These are phyloP conservation scores for Inga leiocalycina DNA, from an alignment of 306 rosid species.

Conservation along the genomic window DNA sequence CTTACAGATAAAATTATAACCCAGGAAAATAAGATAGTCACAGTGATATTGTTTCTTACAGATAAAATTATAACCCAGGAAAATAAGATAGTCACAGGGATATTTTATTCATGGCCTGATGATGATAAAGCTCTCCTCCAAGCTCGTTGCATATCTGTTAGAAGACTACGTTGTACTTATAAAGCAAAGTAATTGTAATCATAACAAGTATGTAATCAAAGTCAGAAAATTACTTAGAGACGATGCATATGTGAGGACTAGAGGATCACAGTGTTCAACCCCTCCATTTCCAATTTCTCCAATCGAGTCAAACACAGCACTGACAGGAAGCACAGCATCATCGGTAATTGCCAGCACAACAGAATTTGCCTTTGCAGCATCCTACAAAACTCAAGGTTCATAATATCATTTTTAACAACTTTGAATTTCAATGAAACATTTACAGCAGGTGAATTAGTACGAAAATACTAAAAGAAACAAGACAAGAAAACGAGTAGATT, in stretches of 20 bases:
- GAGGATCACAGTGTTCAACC: constrained; percentile 49
- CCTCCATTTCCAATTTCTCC: constrained; percentile 49
- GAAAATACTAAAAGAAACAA: background rate
- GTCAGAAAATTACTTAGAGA: constrained; percentile 45
- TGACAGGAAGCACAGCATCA: constrained; percentile 53
- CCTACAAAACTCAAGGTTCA: constrained; percentile 40
- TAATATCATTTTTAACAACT: background rate
- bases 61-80: no score
- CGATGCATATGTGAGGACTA: constrained; percentile 60
- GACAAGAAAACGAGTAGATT: background rate
- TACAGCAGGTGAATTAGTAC: background rate
- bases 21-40: no score
- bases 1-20: no score
- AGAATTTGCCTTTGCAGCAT: constrained; percentile 35
- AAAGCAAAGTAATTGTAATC: background rate
- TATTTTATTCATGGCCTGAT: background rate
- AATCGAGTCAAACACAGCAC: constrained; percentile 47
- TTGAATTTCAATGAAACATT: background rate
- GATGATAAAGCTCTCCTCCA: background rate
- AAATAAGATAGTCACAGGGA: background rate
- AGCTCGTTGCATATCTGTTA: background rate
- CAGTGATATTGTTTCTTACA: no score
- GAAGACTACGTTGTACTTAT: background rate
- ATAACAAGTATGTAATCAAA: background rate
- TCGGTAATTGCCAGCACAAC: constrained; percentile 69